These are phyloP conservation scores for Pythium coloratum DNA, from an alignment of 352 stramenopile species.

Conservation along the genomic window DNA sequence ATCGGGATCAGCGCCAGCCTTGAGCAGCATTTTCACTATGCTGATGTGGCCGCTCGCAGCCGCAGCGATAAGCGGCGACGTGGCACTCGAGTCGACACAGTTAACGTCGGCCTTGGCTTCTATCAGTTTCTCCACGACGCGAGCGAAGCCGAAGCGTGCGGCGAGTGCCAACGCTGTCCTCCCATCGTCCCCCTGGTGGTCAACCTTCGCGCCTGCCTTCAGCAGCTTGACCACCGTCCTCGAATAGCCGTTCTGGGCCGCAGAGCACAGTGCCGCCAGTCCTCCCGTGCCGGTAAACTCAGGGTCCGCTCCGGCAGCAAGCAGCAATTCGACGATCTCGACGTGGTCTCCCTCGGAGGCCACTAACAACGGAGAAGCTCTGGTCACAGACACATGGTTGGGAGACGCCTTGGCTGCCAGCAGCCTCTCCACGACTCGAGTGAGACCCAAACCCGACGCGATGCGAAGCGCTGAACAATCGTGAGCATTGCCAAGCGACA, in stretches of 20 bases:
- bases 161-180: neutral
- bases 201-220: neutral
- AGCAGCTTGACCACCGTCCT: neutral
- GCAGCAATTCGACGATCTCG: neutral
- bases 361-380: neutral
- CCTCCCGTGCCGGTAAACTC: neutral
- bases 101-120: neutral
- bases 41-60: neutral
- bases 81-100: neutral
- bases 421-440: neutral
- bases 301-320: neutral
- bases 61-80: neutral
- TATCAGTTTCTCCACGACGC: neutral
- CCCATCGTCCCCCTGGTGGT: neutral
- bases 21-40: neutral
- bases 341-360: neutral
- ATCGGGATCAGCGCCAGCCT: neutral
- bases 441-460: neutral
- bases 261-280: neutral
- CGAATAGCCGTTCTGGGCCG: neutral
- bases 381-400: neutral
- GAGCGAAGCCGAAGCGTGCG: neutral
- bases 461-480: neutral
- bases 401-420: neutral
- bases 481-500: neutral